Evolutionary conservation across 2,329 filamentous ascomycete species (phyloP), one percentile per base, ranked within the genome.

Genomic region (Xylaria sp.): DNA sequence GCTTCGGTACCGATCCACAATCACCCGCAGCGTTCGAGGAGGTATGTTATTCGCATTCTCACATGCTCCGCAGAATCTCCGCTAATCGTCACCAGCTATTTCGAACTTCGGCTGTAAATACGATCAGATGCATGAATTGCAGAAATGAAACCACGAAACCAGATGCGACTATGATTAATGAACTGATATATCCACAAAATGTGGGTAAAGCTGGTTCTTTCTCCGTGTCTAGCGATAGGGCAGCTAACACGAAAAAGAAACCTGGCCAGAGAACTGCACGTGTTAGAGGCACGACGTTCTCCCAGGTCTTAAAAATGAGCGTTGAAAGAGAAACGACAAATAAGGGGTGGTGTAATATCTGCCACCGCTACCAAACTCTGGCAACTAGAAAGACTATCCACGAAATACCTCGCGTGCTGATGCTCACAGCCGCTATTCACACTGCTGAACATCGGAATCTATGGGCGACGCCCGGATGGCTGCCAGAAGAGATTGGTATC

Each of bases 401-500:
- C 73, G 90, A 87, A 50, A 88, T 97, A 69, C 95, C 96, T 0
- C 87, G 90, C 39, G 93, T 98, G n/a, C 81, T 99, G 71, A 92
- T 97, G 83, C 86, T 99, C 31, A 98, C 98, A 77, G 92, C 94
- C 0, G 89, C 93, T 12, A 91, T 92, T 50, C 89, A 87, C 5
- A 91, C 84, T 55, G 87, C 90, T 2, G 92, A 95, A 72, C 89
- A 94, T 44, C 91, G 91, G 74, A 87, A 92, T 68, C 85, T 97
- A 18, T 99, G 97, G 97, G 89, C 93, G 0, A 93, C 90, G 13
- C 93, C 93, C 0, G 93, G 93, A 18, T 99, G 95, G 91, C 84
- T 99, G 13, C 96, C 96, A 0, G 92, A 96, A 77, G 94, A 98
- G 79, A 94, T 99, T 75, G 96, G 96, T 46, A 89, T 99, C 76